Base-by-base conservation (phyloP, 805 yeast species). In the Starmerella vitae region DNA sequence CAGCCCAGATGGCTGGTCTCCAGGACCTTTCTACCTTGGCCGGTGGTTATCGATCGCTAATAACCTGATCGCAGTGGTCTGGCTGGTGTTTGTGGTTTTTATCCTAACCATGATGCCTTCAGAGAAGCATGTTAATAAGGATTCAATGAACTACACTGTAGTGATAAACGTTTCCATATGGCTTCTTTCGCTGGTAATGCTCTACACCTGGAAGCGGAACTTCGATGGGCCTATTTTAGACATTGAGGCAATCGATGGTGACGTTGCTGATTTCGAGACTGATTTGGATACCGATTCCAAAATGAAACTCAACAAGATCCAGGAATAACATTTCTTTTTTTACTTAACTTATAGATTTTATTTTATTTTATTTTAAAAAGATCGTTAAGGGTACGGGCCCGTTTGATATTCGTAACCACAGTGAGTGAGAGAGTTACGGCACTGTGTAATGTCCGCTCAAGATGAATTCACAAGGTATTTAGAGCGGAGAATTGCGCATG, bases 1-100 rank as follows among this genome's bases (percentile, higher is more conserved):
- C 8, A 17, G 12, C 27, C 33, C 33, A 6, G 33, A n/a, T 6
- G 14, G 9, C 5, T 30, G 63, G 61, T 62, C 53, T 9, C 82
- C 82, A 2, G 88, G 86, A 6, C 72, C 73, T 5, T 78, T 78
- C 54, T 68, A 71, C 52, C 55, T 76, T 33, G 88, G 88, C 28
- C 58, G 60, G 6, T 33, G 56, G 15, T 49, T 63, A 49, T 67
- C 74, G 12, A 65, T 64, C 15, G 50, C 56, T 10, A 56, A 74
- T 30, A 70, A 72, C 40, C 54, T 68, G 54, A 49, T 64, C 15
- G 64, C 80, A 0, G 64, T 64, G 6, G 33, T 58, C 4, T 78
- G 74, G 66, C 65, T 71, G 38, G 46, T 52, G 0, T 78, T 70
- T 49, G 66, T 69, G 39, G 71, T 77, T 25, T 44, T 47, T 34